Conservation (phyloP, 78 protist species). For the Emiliania huxleyi region DNA sequence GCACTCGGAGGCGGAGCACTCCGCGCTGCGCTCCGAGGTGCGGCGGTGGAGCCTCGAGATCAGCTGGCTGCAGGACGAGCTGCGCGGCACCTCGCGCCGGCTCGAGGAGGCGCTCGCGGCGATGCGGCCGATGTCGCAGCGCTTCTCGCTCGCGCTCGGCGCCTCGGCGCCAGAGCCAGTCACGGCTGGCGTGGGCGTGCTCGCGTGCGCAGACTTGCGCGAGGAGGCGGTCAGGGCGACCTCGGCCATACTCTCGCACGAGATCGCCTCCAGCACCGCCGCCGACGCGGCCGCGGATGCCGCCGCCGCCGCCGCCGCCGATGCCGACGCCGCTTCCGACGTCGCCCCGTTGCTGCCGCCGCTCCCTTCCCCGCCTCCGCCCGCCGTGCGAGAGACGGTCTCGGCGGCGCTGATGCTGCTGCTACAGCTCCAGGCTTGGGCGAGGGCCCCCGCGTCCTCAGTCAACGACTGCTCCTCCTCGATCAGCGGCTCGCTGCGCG, state of each 20-base stretch:
- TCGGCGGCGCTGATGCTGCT: not conserved
- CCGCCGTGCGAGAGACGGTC: not conserved
- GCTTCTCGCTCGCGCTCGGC: conserved; percentile 6
- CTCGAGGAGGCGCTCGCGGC: not conserved
- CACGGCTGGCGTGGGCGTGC: not conserved
- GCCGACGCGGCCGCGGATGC: not conserved
- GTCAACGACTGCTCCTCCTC: not conserved
- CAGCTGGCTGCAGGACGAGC: not conserved
- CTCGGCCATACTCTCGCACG: not conserved
- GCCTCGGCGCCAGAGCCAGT: conserved; percentile 4
- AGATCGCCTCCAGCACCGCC: not conserved
- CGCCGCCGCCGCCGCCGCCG: too few relatives aligned
- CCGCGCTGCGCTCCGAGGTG: not conserved
- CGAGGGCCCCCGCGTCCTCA: not conserved
- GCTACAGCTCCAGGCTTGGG: not conserved
- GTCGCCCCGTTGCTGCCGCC: too few relatives aligned
- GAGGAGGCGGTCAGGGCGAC: not conserved
- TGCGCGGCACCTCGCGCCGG: not conserved
- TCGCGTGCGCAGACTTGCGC: not conserved
- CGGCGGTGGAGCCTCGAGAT: not conserved
- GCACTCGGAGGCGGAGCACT: not conserved
- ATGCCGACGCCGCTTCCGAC: too few relatives aligned
- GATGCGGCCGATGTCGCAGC: conserved; percentile 6
- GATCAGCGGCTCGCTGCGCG: not conserved
- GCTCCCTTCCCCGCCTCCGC: too few relatives aligned